phyloP scores from a whole-genome alignment of 1,139 yeast genomes.

The Zygosaccharomyces pseudobailii region DNA sequence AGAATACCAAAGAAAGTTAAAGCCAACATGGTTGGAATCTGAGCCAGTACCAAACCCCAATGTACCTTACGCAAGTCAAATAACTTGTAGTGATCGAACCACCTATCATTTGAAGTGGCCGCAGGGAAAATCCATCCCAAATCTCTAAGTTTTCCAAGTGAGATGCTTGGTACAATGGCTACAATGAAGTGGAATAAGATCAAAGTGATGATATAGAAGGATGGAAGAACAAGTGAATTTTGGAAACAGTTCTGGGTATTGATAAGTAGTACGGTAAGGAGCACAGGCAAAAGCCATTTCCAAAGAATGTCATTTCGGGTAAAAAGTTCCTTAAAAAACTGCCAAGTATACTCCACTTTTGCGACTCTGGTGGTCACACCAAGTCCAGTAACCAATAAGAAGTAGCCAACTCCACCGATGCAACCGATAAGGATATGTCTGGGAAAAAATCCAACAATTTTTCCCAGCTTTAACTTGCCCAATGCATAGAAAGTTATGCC shows the following conservation, averaged over 20 bases:
- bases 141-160: constrained; percentile 55
- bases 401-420: constrained; percentile 97
- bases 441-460: constrained; percentile 91
- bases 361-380: constrained; percentile 85
- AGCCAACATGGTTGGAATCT: constrained; percentile 91
- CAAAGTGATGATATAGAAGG: constrained; percentile 71
- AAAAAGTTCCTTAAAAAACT: constrained; percentile 48
- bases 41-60: constrained; percentile 63
- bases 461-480: constrained; percentile 77
- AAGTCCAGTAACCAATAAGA: constrained; percentile 80
- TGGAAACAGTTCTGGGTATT: constrained; percentile 60
- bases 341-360: constrained; percentile 58
- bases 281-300: constrained; percentile 72
- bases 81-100: constrained; percentile 79
- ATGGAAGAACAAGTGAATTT: constrained; percentile 76
- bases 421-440: constrained; percentile 94
- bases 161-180: constrained; percentile 59
- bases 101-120: constrained; percentile 63
- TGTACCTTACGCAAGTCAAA: constrained; percentile 68
- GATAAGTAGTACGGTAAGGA: constrained; percentile 55
- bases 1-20: constrained; percentile 90
- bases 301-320: constrained; percentile 42
- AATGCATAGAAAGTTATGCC: constrained; percentile 73
- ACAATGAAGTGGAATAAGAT: constrained; percentile 63
- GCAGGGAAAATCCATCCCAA: constrained; percentile 74